Evolutionary conservation across 371 early-diverging fungal species (phyloP), one percentile per base, ranked within the genome.

Genomic region (Apophysomyces trapeziformis): DNA sequence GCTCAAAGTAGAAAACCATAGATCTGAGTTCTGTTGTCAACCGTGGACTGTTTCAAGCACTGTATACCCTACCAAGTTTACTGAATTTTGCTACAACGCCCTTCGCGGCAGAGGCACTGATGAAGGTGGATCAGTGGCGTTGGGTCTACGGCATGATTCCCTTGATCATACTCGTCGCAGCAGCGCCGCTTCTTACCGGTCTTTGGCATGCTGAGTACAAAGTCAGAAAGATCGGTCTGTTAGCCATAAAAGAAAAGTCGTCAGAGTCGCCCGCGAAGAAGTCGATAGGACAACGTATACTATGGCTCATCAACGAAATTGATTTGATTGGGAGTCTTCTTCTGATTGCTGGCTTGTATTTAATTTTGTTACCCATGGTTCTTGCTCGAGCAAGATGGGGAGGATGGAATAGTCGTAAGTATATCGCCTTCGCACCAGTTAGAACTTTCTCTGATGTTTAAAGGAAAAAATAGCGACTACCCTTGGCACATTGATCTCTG

Each of bases 281-380:
- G n/a, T 37, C 60, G 1, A 50, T 66, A 16, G 7, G 8, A 5
- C 36, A 66, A 9, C 43, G 44, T 6, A 21, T 72, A 18, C n/a
- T 39, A 9, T 83, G 77, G 78, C 43, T 74, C 38, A 39, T 69
- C 35, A 70, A 69, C 39, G 79, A 80, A 65, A 67, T 79, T 37
- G 81, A 83, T 66, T 58, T 71, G 3, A 58, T 83, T 32, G 83
- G 83, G 14, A 79, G 77, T 43, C 21, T 83, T 5, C 62, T 83
- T 38, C 61, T 83, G 47, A 62, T 76, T n/a, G 68, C 72, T 18
- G 70, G 70, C 44, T 65, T 83, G 59, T 71, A 64, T 32, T 54
- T 80, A 54, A 71, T 79, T 4, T 38, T 83, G 16, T 58, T 83
- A 36, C 83, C 83, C 0, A 58, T 83, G 46, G 72, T 80, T 11